These are phyloP conservation scores for Stagonosporopsis chrysanthemi DNA, from an alignment of 2,329 filamentous ascomycete species.

Conservation along the genomic window DNA sequence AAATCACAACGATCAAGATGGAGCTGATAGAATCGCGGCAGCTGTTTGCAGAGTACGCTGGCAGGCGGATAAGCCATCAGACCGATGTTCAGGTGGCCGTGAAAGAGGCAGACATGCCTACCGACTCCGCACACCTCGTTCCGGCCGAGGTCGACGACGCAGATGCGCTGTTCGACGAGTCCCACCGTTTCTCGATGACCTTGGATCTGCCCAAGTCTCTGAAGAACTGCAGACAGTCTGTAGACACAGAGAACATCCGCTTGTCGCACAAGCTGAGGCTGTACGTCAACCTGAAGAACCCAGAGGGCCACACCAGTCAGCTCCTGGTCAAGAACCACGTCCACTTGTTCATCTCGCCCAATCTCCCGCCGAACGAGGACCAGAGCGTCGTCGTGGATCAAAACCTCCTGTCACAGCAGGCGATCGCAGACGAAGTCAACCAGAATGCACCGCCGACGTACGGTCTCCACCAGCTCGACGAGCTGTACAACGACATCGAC, in stretches of 20 bases:
- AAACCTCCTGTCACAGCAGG: constrained; percentile 44
- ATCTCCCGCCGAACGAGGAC: constrained; percentile 85
- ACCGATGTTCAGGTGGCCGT: constrained; percentile 43
- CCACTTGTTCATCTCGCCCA: constrained; percentile 94
- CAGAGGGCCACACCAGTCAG: constrained; percentile 94
- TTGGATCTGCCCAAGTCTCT: constrained; percentile 81
- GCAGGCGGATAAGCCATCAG: constrained; percentile 44
- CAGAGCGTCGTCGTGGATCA: constrained; percentile 70
- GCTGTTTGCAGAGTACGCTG: constrained; percentile 54
- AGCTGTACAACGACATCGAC: constrained; percentile 88
- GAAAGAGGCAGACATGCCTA: constrained; percentile 47
- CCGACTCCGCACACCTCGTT: constrained; percentile 40
- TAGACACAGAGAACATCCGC: constrained; percentile 88
- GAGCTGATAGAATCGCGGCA: constrained; percentile 72
- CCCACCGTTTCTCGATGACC: constrained; percentile 65
- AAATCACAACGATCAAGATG: constrained; percentile 81
- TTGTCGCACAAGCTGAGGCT: constrained; percentile 92
- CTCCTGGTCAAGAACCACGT: constrained; percentile 89
- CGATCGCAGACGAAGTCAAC: constrained; percentile 64
- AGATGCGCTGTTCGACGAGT: constrained; percentile 60
- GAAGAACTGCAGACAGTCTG: constrained; percentile 85
- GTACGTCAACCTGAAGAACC: constrained; percentile 89
- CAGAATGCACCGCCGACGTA: constrained; percentile 88
- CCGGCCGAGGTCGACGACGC: constrained; percentile 32
- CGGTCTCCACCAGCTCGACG: constrained; percentile 86